Base-by-base conservation (phyloP, 805 yeast genomes). In the Metschnikowia picachoensis region DNA sequence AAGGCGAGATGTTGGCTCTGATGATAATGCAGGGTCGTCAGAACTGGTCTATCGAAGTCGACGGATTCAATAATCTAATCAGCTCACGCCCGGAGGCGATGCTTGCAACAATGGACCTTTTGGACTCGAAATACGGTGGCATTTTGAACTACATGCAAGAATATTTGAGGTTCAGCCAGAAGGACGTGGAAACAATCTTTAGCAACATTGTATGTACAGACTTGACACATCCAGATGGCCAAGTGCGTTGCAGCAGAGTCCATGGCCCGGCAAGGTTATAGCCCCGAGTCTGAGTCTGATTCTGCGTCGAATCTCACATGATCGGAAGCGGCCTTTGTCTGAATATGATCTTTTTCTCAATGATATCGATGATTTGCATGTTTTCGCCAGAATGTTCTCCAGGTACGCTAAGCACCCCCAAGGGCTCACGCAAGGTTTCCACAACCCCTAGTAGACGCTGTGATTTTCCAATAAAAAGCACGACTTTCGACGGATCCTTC, bases 291-390 rank as follows among this genome's bases (percentile, higher is more conserved):
- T n/a, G n/a, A n/a, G n/a, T n/a, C n/a, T n/a, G 20, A 20, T 20
- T 20, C 20, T 4, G 6, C 20, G 6, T 20, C 20, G 6, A 6
- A 6, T 4, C 4, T 69, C 60, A 84, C 91, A 85, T 85, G 41
- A 85, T 81, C 4, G 95, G 95, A 41, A 87, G 67, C 0, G 95
- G 94, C 51, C 95, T 71, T 34, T 78, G 77, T 40, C 72, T 77
- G 59, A 87, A 87, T 8, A 83, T 71, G 15, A 85, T 62, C 57
- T 83, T 84, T 50, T 76, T 73, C 30, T 65, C 65, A 3, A 87
- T 72, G 1, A 87, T 65, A 59, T 85, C 92, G 9, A 82, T 64
- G 53, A 85, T 64, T 50, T 78, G 67, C 4, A 84, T 74, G 3
- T 61, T 53, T 3, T 64, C 44, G 7, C 60, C 60, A 1, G 52